Base-by-base conservation (phyloP, 257 asterid species). In the Jacaranda mimosifolia region DNA sequence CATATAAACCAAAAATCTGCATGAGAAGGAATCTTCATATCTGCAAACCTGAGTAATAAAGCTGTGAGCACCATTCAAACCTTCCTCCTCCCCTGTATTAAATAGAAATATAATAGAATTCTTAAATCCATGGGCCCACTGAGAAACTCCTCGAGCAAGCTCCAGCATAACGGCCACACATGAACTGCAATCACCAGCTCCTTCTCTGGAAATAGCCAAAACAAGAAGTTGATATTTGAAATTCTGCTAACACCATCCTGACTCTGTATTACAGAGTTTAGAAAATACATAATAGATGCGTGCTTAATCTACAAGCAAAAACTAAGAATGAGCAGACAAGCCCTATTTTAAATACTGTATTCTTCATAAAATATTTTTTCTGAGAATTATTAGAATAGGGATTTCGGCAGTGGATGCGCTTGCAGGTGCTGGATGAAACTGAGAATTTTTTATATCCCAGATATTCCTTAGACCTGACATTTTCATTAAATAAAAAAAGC, bases 151-250 rank as follows among this genome's bases (percentile, higher is more conserved):
- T 59, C 99, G 93, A 72, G 99, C 97, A 89, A 96, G 99, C 89
- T 96, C 99, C 70, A 93, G 85, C 99, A 96, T 96, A 72, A 96
- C 98, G 60, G 97, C 90, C 76, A 96, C 94, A 75, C 98, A 93
- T 55, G 99, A 96, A 80, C 97, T 93, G 90, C 98, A 93, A 82
- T 96, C 99, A 52, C 99, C 98, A 74, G 98, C 99, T 69, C 99
- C 99, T 89, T 91, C 98, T 81, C 98, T 95, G 85, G 70, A 83
- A 70, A 59, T 53, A 72, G 19, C 51, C 39, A 68, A 42, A 70
- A 62, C 36, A 40, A 69, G 42, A 63, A 69, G 48, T 26, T 62
- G 49, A 69, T 62, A 43, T 32, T 15, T 40, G 68, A 14, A 55
- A 58, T 63, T 82, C 60, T 38, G 63, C 67, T 66, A 36, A 46